A percentile compares a stretch with the other conserved stretches of the same genome.
Evolutionary conservation across 352 stramenopile genomes (phyloP).

Genomic region (Globisporangium acanthophoron): DNA sequence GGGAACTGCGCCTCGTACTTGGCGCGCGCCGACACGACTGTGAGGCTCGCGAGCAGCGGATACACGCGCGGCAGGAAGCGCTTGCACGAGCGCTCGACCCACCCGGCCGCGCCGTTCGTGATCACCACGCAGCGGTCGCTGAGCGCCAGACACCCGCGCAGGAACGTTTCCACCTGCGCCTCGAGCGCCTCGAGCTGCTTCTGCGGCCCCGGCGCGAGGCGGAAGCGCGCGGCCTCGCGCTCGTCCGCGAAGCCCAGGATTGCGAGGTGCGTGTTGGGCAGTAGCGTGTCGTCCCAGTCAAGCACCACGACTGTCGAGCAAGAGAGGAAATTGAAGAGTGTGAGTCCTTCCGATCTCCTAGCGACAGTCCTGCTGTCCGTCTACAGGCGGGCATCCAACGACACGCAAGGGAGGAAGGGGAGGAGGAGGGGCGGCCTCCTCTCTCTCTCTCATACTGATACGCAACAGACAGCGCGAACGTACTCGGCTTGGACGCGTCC

Average conservation of each 20-base stretch:
- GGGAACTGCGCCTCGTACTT: conserved; percentile 60
- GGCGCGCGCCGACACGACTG: conserved; percentile 59
- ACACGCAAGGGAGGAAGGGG: background rate
- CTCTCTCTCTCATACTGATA: too few relatives aligned
- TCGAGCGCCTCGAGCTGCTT: conserved; percentile 29
- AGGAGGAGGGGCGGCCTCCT: too few relatives aligned
- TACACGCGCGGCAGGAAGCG: conserved; percentile 60
- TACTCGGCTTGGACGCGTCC: conserved; percentile 11
- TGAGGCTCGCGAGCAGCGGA: conserved; percentile 50
- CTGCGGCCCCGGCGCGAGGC: conserved; percentile 21
- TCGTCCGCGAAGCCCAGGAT: conserved; percentile 64
- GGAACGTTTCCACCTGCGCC: conserved; percentile 35
- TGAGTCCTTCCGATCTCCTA: too few relatives aligned
- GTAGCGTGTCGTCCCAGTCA: conserved; percentile 80
- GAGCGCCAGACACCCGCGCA: conserved; percentile 41
- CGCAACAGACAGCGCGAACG: background rate
- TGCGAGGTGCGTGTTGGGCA: conserved; percentile 66
- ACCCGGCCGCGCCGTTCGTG: conserved; percentile 63
- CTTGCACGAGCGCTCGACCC: conserved; percentile 70
- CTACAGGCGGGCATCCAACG: conserved; percentile 1
- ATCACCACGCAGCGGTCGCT: conserved; percentile 46
- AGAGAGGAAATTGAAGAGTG: background rate
- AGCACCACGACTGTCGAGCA: conserved; percentile 51
- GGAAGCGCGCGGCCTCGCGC: conserved; percentile 23
- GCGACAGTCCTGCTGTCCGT: conserved; percentile 1